Conservation (phyloP, 192 early-diverging fungal species). For the Entophlyctis luteolus region DNA sequence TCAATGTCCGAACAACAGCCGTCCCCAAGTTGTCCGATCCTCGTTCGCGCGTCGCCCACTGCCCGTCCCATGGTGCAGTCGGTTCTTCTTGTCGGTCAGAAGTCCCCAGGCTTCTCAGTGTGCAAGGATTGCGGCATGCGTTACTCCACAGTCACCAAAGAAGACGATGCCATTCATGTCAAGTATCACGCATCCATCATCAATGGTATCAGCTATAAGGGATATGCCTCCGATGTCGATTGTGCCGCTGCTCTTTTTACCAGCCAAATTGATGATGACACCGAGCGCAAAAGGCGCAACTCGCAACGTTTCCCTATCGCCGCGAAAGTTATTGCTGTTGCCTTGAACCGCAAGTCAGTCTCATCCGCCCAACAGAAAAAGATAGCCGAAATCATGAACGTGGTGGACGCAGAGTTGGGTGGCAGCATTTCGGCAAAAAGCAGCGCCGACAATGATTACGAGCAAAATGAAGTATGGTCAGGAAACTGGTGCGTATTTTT, state of each 20-base stretch:
- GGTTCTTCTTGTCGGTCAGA: slow-evolving; percentile 26
- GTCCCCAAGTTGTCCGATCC: too few relatives aligned
- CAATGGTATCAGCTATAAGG: slow-evolving; percentile 30
- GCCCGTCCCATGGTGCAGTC: slow-evolving; percentile 1
- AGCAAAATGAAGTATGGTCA: too few relatives aligned
- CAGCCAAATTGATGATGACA: too few relatives aligned
- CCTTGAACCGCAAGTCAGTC: too few relatives aligned
- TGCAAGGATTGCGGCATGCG: slow-evolving; percentile 29
- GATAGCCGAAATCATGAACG: slow-evolving; percentile 16
- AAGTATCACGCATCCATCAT: slow-evolving; percentile 26
- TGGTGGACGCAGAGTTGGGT: slow-evolving; percentile 25
- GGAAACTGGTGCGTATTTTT: too few relatives aligned
- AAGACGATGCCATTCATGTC: slow-evolving; percentile 14
- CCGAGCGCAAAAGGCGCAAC: too few relatives aligned
- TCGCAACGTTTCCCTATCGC: too few relatives aligned
- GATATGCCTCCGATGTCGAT: neutral
- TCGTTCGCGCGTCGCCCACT: too few relatives aligned
- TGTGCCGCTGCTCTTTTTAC: too few relatives aligned
- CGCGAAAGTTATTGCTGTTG: too few relatives aligned
- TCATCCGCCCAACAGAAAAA: slow-evolving; percentile 6
- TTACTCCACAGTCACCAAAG: slow-evolving; percentile 15
- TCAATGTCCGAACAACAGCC: too few relatives aligned
- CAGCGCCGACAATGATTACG: too few relatives aligned
- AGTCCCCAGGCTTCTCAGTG: neutral
- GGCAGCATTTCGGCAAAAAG: slow-evolving; percentile 3